phyloP scores from a whole-genome alignment of 768 basidiomycete species.

The Tulasnella sp. region DNA sequence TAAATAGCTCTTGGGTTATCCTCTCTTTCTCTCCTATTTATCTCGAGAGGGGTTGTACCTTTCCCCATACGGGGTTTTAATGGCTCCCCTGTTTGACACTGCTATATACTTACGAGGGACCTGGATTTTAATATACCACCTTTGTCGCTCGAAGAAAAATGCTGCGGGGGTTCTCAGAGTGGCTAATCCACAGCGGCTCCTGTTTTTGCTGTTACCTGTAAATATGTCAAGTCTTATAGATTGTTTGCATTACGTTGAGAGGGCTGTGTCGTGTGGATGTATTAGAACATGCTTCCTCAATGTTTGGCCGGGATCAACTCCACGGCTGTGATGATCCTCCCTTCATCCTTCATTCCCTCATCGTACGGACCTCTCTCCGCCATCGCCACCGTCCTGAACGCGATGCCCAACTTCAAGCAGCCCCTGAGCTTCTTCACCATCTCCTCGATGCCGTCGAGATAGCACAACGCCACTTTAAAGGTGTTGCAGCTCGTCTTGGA shows the following conservation, averaged over 20 bases:
- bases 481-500: slow-evolving; percentile 76
- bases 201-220: too few relatives aligned
- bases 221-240: too few relatives aligned
- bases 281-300: too few relatives aligned
- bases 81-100: background rate
- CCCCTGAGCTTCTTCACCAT: slow-evolving; percentile 7
- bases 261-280: too few relatives aligned
- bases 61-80: background rate
- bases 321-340: background rate
- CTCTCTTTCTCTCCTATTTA: background rate
- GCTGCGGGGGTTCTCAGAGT: too few relatives aligned
- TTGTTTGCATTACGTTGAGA: too few relatives aligned
- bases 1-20: background rate
- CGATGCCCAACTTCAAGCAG: slow-evolving; percentile 4
- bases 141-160: too few relatives aligned
- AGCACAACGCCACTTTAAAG: slow-evolving; percentile 78
- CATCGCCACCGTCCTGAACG: slow-evolving; percentile 1
- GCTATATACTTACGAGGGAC: background rate
- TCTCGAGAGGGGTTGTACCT: background rate
- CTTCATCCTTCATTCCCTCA: slow-evolving; percentile 11
- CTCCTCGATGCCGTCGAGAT: slow-evolving; percentile 56
- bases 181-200: too few relatives aligned
- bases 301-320: too few relatives aligned
- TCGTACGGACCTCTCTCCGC: slow-evolving; percentile 13
- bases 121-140: background rate